Evolutionary conservation across 371 early-diverging fungal species (phyloP).

Genomic region (Lichtheimia ramosa): DNA sequence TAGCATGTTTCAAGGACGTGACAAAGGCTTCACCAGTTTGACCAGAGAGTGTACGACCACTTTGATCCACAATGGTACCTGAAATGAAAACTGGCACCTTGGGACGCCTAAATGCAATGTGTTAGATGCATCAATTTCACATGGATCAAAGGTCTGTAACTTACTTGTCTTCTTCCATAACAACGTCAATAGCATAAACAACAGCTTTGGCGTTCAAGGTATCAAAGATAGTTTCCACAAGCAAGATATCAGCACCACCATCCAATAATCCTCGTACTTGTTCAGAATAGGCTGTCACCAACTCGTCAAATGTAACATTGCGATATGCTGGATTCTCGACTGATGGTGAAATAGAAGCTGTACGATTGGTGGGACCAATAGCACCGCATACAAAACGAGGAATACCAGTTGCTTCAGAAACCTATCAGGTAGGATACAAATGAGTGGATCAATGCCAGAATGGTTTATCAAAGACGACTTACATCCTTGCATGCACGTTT

Average conservation of each 20-base stretch:
- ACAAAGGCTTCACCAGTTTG: conserved; percentile 96
- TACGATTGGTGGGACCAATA: conserved; percentile 94
- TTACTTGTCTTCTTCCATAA: conserved; percentile 74
- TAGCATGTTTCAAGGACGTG: conserved; percentile 72
- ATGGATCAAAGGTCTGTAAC: neutral
- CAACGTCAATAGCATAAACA: conserved; percentile 83
- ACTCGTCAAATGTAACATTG: conserved; percentile 92
- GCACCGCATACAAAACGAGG: conserved; percentile 88
- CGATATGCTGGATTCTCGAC: conserved; percentile 93
- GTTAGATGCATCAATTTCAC: neutral
- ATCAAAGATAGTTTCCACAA: conserved; percentile 96
- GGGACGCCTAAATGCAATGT: conserved; percentile 54
- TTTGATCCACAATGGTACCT: conserved; percentile 96
- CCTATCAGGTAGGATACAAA: conserved; percentile 22
- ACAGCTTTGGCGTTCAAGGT: conserved; percentile 95
- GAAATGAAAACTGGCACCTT: conserved; percentile 86
- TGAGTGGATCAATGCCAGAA: neutral
- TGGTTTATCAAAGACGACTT: conserved; percentile 9
- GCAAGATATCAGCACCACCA: conserved; percentile 87
- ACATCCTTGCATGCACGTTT: conserved; percentile 81
- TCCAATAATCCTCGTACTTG: conserved; percentile 89
- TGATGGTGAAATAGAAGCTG: conserved; percentile 93
- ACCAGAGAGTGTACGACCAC: conserved; percentile 93
- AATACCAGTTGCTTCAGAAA: conserved; percentile 58
- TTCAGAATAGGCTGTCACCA: conserved; percentile 85